These are phyloP conservation scores for Thalassia testudinum DNA, from an alignment of 116 monocot species.

Conservation along the genomic window DNA sequence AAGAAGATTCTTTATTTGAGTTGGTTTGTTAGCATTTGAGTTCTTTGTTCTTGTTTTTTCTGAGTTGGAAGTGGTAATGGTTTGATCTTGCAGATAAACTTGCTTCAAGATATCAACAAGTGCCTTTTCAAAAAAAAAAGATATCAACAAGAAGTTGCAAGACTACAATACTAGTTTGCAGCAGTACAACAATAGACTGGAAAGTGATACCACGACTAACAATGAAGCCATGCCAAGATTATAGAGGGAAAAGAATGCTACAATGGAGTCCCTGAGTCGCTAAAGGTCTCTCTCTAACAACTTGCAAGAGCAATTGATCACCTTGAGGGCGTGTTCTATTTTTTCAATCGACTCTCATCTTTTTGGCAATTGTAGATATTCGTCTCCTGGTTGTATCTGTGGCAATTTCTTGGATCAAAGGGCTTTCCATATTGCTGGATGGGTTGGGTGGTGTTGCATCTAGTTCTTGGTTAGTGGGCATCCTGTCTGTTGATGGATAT, in stretches of 20 bases:
- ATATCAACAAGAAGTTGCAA: constrained; percentile 32
- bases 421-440: too few species aligned
- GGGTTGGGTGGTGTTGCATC: too few species aligned
- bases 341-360: too few species aligned
- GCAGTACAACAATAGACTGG: constrained; percentile 72
- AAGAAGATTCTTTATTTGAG: too few species aligned
- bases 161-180: constrained; percentile 82
- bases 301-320: constrained; percentile 38
- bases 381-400: too few species aligned
- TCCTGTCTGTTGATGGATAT: too few species aligned
- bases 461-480: too few species aligned
- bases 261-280: constrained; percentile 37
- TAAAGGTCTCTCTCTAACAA: constrained; percentile 26
- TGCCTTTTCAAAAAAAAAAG: too few species aligned
- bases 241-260: constrained; percentile 50
- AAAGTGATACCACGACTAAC: constrained; percentile 33
- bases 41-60: not conserved
- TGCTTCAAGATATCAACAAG: constrained; percentile 53
- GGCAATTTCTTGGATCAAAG: too few species aligned
- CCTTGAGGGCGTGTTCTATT: constrained; percentile 27
- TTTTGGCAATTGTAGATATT: too few species aligned
- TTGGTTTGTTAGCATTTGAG: too few species aligned
- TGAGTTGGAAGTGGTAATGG: not conserved
- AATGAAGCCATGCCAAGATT: constrained; percentile 41
- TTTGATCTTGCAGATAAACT: constrained; percentile 26